Evolutionary conservation across 805 yeast genomes (phyloP).

Genomic region (Ogataea allantospora): DNA sequence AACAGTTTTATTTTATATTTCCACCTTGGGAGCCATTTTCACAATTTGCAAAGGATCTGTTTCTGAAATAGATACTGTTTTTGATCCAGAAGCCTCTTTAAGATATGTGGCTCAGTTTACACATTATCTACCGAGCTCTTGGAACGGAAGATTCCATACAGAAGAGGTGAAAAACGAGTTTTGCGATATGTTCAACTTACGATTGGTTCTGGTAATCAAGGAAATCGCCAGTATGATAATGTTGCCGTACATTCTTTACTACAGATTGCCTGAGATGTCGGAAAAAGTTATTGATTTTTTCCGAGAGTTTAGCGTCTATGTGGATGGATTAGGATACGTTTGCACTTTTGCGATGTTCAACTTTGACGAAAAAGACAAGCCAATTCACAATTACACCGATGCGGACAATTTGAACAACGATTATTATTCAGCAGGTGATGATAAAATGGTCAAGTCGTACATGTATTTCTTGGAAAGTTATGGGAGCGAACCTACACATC

Average conservation of each 20-base stretch:
- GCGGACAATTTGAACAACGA: slow-evolving; percentile 36
- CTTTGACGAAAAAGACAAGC: slow-evolving; percentile 52
- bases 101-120: slow-evolving; percentile 80
- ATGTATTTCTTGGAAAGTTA: slow-evolving; percentile 85
- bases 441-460: slow-evolving; percentile 89
- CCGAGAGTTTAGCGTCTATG: slow-evolving; percentile 83
- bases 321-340: slow-evolving; percentile 93
- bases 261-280: slow-evolving; percentile 68
- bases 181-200: slow-evolving; percentile 71
- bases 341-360: slow-evolving; percentile 94
- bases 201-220: slow-evolving; percentile 64
- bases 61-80: slow-evolving; percentile 61
- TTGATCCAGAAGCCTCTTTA: slow-evolving; percentile 89
- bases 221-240: slow-evolving; percentile 80
- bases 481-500: slow-evolving; percentile 44
- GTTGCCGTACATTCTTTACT: slow-evolving; percentile 89
- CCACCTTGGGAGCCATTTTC: slow-evolving; percentile 83
- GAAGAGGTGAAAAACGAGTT: slow-evolving; percentile 82
- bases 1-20: slow-evolving; percentile 83
- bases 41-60: slow-evolving; percentile 76
- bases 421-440: slow-evolving; percentile 58
- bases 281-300: slow-evolving; percentile 86
- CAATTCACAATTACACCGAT: slow-evolving; percentile 12
- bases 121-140: slow-evolving; percentile 81
- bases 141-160: slow-evolving; percentile 86